Conservation (phyloP, 805 yeast genomes). For the Wickerhamomyces queroliae region DNA sequence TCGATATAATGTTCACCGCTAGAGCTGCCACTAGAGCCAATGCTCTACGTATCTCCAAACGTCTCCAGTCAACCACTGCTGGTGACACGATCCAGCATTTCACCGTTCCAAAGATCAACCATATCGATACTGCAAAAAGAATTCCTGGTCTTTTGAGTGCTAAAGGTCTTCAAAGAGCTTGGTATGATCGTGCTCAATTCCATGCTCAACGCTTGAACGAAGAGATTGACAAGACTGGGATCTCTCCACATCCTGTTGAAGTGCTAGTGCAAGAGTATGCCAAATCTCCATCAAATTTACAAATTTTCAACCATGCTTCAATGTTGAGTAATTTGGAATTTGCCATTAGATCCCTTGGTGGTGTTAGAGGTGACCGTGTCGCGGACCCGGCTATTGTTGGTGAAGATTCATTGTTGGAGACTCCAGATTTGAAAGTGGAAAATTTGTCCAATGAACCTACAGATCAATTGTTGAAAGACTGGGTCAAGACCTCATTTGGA, state of each 20-base stretch:
- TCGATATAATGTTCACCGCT: neutral
- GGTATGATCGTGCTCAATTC: slow-evolving; percentile 38
- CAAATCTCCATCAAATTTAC: slow-evolving; percentile 23
- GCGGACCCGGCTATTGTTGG: slow-evolving; percentile 15
- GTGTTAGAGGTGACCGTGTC: slow-evolving; percentile 14
- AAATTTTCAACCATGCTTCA: slow-evolving; percentile 33
- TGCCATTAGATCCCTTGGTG: slow-evolving; percentile 28
- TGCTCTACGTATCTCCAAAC: neutral
- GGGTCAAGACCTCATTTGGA: slow-evolving; percentile 65
- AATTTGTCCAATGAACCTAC: slow-evolving; percentile 20
- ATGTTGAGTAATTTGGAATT: slow-evolving; percentile 31
- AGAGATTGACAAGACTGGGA: slow-evolving; percentile 18
- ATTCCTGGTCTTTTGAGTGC: slow-evolving; percentile 44
- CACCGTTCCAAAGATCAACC: slow-evolving; percentile 14
- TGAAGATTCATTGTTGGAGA: slow-evolving; percentile 32
- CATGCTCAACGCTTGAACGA: slow-evolving; percentile 36
- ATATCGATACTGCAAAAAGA: slow-evolving; percentile 20
- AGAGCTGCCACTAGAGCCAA: neutral
- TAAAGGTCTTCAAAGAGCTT: slow-evolving; percentile 42
- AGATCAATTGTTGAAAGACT: slow-evolving; percentile 26
- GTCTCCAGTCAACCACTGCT: slow-evolving; percentile 1
- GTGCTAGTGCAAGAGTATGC: slow-evolving; percentile 22
- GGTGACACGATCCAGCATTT: neutral
- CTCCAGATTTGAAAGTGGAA: slow-evolving; percentile 36
- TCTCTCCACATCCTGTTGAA: slow-evolving; percentile 20